Conservation (phyloP, 164 flowering plant species). For the Nymphaea colorata region DNA sequence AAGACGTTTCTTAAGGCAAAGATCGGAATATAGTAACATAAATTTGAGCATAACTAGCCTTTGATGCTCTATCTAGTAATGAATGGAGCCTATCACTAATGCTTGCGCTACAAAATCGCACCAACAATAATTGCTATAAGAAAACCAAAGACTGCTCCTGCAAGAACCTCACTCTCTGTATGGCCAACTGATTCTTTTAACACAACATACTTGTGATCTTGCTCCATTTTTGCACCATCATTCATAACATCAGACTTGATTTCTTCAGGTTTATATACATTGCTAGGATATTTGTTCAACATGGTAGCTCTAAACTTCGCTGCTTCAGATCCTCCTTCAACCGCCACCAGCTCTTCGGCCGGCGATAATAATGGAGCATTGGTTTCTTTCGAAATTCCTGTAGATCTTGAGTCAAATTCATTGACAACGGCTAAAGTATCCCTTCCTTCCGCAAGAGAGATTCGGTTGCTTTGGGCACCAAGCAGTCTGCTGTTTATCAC, state of each 20-base stretch:
- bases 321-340: constrained; percentile 8
- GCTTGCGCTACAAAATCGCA: constrained; percentile 11
- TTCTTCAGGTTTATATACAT: constrained; percentile 1
- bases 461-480: constrained; percentile 7
- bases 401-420: constrained; percentile 11
- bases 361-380: constrained; percentile 11
- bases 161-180: constrained; percentile 63
- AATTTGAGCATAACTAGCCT: too few species aligned
- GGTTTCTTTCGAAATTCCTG: constrained; percentile 10
- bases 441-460: constrained; percentile 4
- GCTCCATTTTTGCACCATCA: constrained; percentile 8
- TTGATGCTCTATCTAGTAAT: too few species aligned
- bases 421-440: constrained; percentile 3
- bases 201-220: constrained; percentile 1
- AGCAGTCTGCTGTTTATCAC: constrained; percentile 30
- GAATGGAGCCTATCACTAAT: neutral
- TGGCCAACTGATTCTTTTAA: constrained; percentile 77
- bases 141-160: constrained; percentile 70
- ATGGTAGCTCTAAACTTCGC: constrained; percentile 6
- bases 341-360: neutral
- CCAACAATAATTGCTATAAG: constrained; percentile 40
- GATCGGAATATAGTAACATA: too few species aligned
- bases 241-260: neutral
- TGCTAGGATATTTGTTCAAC: constrained; percentile 2
- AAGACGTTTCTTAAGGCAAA: too few species aligned